Evolutionary conservation across 2,329 filamentous ascomycete genomes (phyloP).

Genomic region (Penicillium sp.): DNA sequence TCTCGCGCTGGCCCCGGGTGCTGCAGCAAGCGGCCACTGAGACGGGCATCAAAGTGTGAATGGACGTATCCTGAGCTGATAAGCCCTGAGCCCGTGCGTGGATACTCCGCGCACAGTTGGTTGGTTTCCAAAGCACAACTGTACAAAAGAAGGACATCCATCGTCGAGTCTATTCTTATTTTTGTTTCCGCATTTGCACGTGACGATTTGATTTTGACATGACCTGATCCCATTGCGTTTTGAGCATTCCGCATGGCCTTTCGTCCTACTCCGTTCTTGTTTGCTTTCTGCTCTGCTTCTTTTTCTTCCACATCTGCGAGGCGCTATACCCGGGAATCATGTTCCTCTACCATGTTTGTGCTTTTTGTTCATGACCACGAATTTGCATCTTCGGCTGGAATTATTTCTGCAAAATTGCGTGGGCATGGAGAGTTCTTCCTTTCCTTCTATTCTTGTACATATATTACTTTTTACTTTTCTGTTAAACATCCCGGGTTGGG

Average conservation of each 20-base stretch:
- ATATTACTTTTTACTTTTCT: not conserved
- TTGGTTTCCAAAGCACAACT: not conserved
- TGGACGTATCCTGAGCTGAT: too few relatives aligned
- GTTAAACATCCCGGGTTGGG: not conserved
- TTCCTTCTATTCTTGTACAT: not conserved
- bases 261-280: not conserved
- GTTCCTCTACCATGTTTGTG: constrained; percentile 12
- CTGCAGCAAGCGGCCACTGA: constrained; percentile 36
- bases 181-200: not conserved
- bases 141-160: not conserved
- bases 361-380: not conserved
- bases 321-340: constrained; percentile 33
- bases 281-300: constrained; percentile 6
- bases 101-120: not conserved
- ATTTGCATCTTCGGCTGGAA: not conserved
- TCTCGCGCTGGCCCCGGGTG: constrained; percentile 46
- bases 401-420: not conserved
- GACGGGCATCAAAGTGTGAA: constrained; percentile 14
- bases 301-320: constrained; percentile 27
- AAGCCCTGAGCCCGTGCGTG: not conserved
- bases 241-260: constrained; percentile 14
- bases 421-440: too few relatives aligned
- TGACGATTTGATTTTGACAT: constrained; percentile 6
- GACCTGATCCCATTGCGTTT: constrained; percentile 3
- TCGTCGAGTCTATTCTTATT: too few relatives aligned